phyloP scores from a whole-genome alignment of 2,329 filamentous ascomycete species.

The Arthrobotrys sinensis region DNA sequence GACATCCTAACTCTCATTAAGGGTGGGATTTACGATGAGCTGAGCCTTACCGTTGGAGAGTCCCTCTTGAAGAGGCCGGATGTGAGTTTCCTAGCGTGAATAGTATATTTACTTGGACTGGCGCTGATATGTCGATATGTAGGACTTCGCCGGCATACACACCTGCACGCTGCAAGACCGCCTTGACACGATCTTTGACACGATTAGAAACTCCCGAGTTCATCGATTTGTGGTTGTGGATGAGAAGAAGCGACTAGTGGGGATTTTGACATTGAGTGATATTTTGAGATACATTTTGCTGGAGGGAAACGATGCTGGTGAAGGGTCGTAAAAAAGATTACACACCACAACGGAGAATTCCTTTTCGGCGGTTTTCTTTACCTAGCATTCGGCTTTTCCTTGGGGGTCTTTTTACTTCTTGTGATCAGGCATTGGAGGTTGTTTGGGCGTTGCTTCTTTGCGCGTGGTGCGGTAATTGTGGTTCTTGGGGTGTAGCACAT shows the following conservation, averaged over 20 bases:
- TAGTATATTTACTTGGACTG: neutral
- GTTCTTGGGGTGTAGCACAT: conserved; percentile 15
- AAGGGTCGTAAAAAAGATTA: conserved; percentile 11
- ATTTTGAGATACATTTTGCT: conserved; percentile 95
- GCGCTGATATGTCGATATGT: neutral
- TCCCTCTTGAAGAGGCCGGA: conserved; percentile 88
- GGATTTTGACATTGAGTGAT: conserved; percentile 93
- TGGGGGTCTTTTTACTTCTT: conserved; percentile 36
- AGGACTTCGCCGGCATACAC: conserved; percentile 96
- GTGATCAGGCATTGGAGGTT: conserved; percentile 54
- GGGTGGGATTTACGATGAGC: conserved; percentile 90
- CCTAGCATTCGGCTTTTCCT: conserved; percentile 11
- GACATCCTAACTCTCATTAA: conserved; percentile 98
- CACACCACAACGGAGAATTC: neutral
- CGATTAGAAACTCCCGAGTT: conserved; percentile 92
- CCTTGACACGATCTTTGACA: conserved; percentile 96
- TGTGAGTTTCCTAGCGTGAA: conserved; percentile 67
- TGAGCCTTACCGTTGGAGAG: conserved; percentile 88
- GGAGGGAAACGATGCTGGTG: conserved; percentile 71
- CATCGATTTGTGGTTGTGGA: conserved; percentile 95
- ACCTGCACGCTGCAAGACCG: conserved; percentile 93
- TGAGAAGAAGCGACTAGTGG: conserved; percentile 86
- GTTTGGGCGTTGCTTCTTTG: conserved; percentile 55
- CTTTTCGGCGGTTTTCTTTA: conserved; percentile 14
- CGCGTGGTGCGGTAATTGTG: conserved; percentile 30